Conservation (phyloP, 2,329 filamentous ascomycete genomes). For the Verticillium isaacii region DNA sequence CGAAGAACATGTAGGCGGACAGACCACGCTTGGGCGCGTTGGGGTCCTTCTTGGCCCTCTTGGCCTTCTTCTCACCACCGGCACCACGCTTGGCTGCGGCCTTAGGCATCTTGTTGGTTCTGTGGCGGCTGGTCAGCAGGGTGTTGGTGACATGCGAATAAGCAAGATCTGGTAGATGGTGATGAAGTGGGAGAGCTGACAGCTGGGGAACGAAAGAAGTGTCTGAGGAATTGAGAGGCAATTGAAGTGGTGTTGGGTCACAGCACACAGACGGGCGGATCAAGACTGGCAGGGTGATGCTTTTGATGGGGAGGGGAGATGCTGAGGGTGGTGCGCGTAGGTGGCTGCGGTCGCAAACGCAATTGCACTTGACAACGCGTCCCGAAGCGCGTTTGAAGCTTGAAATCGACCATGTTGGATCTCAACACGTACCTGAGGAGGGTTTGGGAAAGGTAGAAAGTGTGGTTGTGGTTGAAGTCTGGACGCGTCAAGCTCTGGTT, state of each 20-base stretch:
- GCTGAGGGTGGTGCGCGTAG: neutral
- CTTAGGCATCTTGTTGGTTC: constrained; percentile 52
- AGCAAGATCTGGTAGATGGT: too few species aligned
- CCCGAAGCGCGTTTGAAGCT: constrained; percentile 29
- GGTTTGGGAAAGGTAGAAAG: constrained; percentile 12
- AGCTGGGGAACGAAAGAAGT: neutral
- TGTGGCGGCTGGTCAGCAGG: constrained; percentile 5
- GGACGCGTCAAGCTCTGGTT: constrained; percentile 22
- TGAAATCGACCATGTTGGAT: constrained; percentile 18
- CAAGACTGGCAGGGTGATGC: neutral
- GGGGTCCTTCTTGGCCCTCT: constrained; percentile 70
- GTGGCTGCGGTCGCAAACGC: constrained; percentile 25
- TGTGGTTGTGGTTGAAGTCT: constrained; percentile 24
- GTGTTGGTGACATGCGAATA: neutral
- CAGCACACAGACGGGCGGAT: neutral
- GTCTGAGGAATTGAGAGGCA: neutral
- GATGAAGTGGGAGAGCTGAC: too few species aligned
- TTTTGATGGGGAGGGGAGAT: neutral
- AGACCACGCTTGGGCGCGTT: constrained; percentile 99
- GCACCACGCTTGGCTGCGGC: constrained; percentile 49
- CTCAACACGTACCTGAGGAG: constrained; percentile 29
- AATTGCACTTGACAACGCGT: constrained; percentile 30
- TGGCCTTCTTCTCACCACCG: constrained; percentile 48
- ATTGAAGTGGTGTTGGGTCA: neutral
- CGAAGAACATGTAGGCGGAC: constrained; percentile 99